phyloP scores from a whole-genome alignment of 352 stramenopile genomes.

The Aphanomyces stellatus region DNA sequence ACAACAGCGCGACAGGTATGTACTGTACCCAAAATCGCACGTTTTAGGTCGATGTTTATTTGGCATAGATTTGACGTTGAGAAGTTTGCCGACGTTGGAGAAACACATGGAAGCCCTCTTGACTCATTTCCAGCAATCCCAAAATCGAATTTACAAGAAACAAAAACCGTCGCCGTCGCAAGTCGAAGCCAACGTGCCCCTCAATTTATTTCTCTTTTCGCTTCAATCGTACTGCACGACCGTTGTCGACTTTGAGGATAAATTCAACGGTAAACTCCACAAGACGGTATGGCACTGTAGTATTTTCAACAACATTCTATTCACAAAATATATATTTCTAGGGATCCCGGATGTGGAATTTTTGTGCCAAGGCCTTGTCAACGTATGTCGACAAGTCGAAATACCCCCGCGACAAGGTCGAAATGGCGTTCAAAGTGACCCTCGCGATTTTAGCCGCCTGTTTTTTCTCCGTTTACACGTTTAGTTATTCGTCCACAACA shows the following conservation, averaged over 20 bases:
- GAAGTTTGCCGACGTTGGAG: constrained; percentile 38
- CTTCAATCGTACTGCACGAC: constrained; percentile 78
- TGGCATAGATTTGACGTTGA: constrained; percentile 40
- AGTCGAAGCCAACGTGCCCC: constrained; percentile 65
- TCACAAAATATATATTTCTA: background rate
- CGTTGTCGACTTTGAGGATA: constrained; percentile 57
- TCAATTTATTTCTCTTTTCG: constrained; percentile 79
- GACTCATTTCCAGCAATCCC: constrained; percentile 44
- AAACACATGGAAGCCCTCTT: constrained; percentile 63
- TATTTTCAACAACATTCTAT: background rate
- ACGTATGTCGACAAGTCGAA: constrained; percentile 39
- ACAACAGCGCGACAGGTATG: constrained; percentile 33
- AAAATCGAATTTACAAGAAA: constrained; percentile 44
- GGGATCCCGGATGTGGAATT: no score
- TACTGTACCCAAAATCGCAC: no score
- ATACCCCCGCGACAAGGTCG: constrained; percentile 32
- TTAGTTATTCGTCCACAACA: constrained; percentile 59
- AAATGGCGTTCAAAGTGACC: constrained; percentile 48
- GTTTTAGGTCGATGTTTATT: no score
- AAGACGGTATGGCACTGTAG: constrained; percentile 21
- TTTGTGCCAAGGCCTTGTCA: no score
- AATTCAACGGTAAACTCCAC: constrained; percentile 55
- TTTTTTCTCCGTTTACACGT: constrained; percentile 66
- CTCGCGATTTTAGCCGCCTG: constrained; percentile 53
- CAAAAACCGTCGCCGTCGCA: constrained; percentile 50